Base-by-base conservation (phyloP, 805 yeast genomes). In the Cyberlindnera saturnus region DNA sequence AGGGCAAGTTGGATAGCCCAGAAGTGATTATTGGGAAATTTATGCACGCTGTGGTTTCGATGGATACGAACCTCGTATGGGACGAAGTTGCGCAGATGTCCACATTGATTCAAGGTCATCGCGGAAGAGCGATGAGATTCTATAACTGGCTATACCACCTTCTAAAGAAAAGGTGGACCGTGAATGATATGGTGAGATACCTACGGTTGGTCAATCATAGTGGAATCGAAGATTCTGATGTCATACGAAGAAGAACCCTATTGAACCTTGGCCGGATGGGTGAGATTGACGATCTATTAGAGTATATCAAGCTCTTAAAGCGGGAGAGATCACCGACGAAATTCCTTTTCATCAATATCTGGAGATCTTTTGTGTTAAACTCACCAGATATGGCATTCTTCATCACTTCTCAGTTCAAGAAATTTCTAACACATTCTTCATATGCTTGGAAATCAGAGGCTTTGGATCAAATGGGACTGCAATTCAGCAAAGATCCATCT, bases 21-120 rank as follows among this genome's bases (percentile, higher is more conserved):
- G 49, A 47, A 15, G 46, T 51, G 6, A 36, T 32, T 23, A 42
- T 47, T 41, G 50, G 47, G 1, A 18, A 38, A 15, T 28, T 45
- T 7, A 8, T 47, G 15, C 35, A 47, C 32, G 42, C 41, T 2
- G 3, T 47, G n/a, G 32, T 16, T 18, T 31, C 8, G 36, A 43
- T 8, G 34, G 44, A 36, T 36, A 23, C 28, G n/a, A 31, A 32
- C 5, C 40, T 43, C 19, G 37, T 40, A 5, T 47, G 48, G 48
- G 11, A 7, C 4, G 28, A 28, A 5, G 39, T 42, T 20, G 41
- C 44, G 13, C n/a, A 19, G 18, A 38, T 49, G 32, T 36, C 32
- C 14, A 16, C 23, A 11, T 23, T 23, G 28, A 23, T 35, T 35
- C 28, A 32, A 34, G 14, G 33, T 30, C 20, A 6, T n/a, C 15